Percentiles rank a stretch among this genome's conserved stretches.
phyloP scores from a whole-genome alignment of 176 grass and related monocot genomes.

The Zea mays region Zm-B73-REFERENCE-NAM-5.0 NC_050096.1:190411001-190411500 shows the following conservation, averaged over 20 bases:
- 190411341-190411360: no score
- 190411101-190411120: constrained; percentile 72
- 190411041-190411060: constrained; percentile 73
- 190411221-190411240: constrained; percentile 82
- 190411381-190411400: no score
- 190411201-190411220: constrained; percentile 77
- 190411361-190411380: no score
- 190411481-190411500: no score
- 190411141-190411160: constrained; percentile 90
- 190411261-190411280: constrained; percentile 69
- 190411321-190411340: no score
- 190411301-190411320: constrained; percentile 48
- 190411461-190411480: no score
- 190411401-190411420: no score
- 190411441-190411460: no score
- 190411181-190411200: constrained; percentile 70
- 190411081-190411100: constrained; percentile 72
- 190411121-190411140: constrained; percentile 59
- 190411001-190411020: constrained; percentile 75
- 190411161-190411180: constrained; percentile 78
- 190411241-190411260: constrained; percentile 62
- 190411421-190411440: no score
- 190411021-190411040: constrained; percentile 76
- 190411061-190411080: constrained; percentile 70
- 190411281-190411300: constrained; percentile 68